phyloP scores from a whole-genome alignment of 345 rosid species.

The Gossypium ekmanianum region DNA sequence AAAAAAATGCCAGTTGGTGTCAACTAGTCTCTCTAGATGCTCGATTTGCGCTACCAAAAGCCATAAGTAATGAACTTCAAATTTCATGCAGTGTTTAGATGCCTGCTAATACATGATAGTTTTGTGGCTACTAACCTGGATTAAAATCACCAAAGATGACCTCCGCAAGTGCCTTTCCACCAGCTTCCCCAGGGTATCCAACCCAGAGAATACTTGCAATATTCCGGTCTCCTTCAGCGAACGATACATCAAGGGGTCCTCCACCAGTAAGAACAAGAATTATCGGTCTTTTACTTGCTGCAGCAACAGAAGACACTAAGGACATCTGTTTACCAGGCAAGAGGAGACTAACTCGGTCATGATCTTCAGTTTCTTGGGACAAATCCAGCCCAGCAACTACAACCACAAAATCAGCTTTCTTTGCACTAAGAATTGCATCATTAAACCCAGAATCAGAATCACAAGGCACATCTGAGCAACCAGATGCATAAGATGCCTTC shows the following conservation, averaged over 20 bases:
- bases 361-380: slow-evolving; percentile 87
- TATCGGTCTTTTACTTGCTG: slow-evolving; percentile 58
- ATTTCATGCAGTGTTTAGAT: not conserved
- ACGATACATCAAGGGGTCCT: slow-evolving; percentile 83
- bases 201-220: slow-evolving; percentile 82
- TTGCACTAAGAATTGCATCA: slow-evolving; percentile 56
- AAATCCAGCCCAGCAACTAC: slow-evolving; percentile 77
- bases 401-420: slow-evolving; percentile 57
- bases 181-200: slow-evolving; percentile 93
- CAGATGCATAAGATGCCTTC: slow-evolving; percentile 46
- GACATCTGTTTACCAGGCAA: slow-evolving; percentile 81
- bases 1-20: not conserved
- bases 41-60: slow-evolving; percentile 7
- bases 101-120: not conserved
- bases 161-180: slow-evolving; percentile 79
- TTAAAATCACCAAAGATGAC: slow-evolving; percentile 72
- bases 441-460: slow-evolving; percentile 39
- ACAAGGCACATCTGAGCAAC: slow-evolving; percentile 68
- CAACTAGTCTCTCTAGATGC: not conserved
- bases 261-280: slow-evolving; percentile 92
- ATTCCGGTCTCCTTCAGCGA: slow-evolving; percentile 53
- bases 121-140: slow-evolving; percentile 59
- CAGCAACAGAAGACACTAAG: slow-evolving; percentile 61
- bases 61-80: slow-evolving; percentile 1
- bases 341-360: slow-evolving; percentile 73